Conservation (phyloP, 306 rosid species). For the Spatholobus suberectus region DNA sequence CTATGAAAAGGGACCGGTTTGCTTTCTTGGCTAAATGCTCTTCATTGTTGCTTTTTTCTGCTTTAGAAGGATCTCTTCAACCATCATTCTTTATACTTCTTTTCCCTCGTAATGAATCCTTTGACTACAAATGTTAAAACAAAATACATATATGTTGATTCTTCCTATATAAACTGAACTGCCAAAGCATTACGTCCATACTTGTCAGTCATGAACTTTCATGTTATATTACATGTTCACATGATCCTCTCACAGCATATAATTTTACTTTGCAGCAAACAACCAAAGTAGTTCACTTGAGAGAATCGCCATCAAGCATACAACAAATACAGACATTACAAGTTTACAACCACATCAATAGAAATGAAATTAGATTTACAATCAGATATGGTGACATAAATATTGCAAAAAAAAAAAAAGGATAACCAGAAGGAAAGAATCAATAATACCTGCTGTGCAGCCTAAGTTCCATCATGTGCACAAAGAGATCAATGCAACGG, state of each 20-base stretch:
- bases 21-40: background rate
- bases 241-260: conserved; percentile 3
- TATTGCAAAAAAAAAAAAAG: background rate
- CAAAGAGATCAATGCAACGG: conserved; percentile 92
- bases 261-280: conserved; percentile 1
- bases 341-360: conserved; percentile 24
- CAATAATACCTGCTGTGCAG: conserved; percentile 80
- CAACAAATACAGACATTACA: conserved; percentile 25
- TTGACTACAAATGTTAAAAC: background rate
- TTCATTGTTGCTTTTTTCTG: background rate
- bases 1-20: conserved; percentile 7
- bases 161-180: background rate
- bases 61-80: background rate
- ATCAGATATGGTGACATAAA: background rate
- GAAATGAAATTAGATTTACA: conserved; percentile 10
- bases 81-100: background rate
- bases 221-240: background rate
- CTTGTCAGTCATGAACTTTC: conserved; percentile 8
- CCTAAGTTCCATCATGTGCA: conserved; percentile 98
- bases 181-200: background rate
- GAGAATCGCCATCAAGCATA: background rate
- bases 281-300: conserved; percentile 9
- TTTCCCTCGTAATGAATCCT: background rate
- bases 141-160: background rate
- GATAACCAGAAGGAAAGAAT: conserved; percentile 20